These are phyloP conservation scores for Pichia nanzhaoensis DNA, from an alignment of 805 yeast genomes.

Conservation along the genomic window DNA sequence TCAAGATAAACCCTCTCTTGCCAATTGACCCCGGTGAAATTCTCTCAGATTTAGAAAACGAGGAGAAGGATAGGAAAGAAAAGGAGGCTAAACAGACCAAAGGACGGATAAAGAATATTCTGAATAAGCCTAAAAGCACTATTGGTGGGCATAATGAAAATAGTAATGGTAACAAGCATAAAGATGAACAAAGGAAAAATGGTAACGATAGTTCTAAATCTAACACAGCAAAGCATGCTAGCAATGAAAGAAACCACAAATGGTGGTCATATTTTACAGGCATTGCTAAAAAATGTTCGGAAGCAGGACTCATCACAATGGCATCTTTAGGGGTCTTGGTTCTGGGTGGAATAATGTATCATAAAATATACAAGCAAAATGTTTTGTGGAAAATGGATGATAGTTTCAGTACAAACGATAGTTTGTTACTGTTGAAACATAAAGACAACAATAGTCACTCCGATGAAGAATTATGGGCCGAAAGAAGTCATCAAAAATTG, in stretches of 20 bases:
- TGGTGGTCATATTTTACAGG: conserved; percentile 11
- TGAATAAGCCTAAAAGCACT: neutral
- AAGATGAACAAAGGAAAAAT: neutral
- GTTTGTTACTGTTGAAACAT: conserved; percentile 50
- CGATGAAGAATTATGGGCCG: conserved; percentile 52
- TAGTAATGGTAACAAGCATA: neutral
- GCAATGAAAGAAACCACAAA: neutral
- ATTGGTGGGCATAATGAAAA: neutral
- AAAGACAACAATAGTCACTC: conserved; percentile 39
- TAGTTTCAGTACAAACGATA: conserved; percentile 62
- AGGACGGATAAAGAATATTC: conserved; percentile 18
- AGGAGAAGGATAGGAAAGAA: conserved; percentile 15
- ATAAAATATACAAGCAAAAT: conserved; percentile 49
- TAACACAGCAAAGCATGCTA: conserved; percentile 4
- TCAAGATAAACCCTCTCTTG: conserved; percentile 32
- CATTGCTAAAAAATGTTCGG: conserved; percentile 41
- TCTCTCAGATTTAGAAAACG: conserved; percentile 18
- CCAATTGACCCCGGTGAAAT: conserved; percentile 38
- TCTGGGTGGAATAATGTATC: conserved; percentile 66
- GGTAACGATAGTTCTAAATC: conserved; percentile 7
- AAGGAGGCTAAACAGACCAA: conserved; percentile 15
- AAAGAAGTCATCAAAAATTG: conserved; percentile 57
- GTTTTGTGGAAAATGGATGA: conserved; percentile 57
- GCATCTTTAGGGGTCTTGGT: conserved; percentile 65
- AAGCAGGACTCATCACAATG: conserved; percentile 66